Percentiles rank a stretch among this genome's conserved stretches.
These are phyloP conservation scores for Amanita fuliginea DNA, from an alignment of 768 basidiomycete species.

Conservation along the genomic window DNA sequence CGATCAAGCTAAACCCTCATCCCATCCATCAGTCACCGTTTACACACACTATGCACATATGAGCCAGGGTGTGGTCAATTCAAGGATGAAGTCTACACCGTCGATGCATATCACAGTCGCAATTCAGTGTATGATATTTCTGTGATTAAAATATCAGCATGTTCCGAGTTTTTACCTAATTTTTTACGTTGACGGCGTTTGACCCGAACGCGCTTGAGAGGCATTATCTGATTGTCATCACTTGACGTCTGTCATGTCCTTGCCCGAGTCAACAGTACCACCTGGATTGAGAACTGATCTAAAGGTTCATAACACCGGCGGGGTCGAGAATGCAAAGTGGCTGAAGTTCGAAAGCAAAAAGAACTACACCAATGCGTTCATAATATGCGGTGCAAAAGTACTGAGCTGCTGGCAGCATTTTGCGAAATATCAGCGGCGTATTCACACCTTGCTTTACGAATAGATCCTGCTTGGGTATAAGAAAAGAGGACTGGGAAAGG, in stretches of 20 bases:
- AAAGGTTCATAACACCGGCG: conserved; percentile 10
- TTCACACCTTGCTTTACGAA: conserved; percentile 1
- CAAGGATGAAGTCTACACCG: too few relatives aligned
- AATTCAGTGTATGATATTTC: too few relatives aligned
- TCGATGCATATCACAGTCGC: too few relatives aligned
- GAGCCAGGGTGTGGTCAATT: too few relatives aligned
- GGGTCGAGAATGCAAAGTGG: conserved; percentile 25
- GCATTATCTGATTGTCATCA: too few relatives aligned
- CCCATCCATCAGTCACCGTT: too few relatives aligned
- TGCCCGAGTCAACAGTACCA: conserved; percentile 17
- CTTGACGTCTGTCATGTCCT: neutral
- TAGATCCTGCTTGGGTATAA: conserved; percentile 69
- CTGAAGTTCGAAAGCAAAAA: conserved; percentile 25
- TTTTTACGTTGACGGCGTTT: too few relatives aligned
- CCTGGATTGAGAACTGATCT: conserved; percentile 32
- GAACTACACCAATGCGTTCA: conserved; percentile 64
- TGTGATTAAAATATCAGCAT: too few relatives aligned
- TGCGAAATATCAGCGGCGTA: neutral
- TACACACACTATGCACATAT: too few relatives aligned
- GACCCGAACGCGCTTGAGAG: too few relatives aligned
- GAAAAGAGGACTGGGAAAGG: conserved; percentile 66
- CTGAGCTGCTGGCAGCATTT: conserved; percentile 1
- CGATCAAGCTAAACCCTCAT: too few relatives aligned
- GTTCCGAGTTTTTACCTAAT: too few relatives aligned
- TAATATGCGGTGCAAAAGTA: conserved; percentile 43